Evolutionary conservation across 306 rosid genomes (phyloP).

Genomic region (Casuarina glauca): DNA sequence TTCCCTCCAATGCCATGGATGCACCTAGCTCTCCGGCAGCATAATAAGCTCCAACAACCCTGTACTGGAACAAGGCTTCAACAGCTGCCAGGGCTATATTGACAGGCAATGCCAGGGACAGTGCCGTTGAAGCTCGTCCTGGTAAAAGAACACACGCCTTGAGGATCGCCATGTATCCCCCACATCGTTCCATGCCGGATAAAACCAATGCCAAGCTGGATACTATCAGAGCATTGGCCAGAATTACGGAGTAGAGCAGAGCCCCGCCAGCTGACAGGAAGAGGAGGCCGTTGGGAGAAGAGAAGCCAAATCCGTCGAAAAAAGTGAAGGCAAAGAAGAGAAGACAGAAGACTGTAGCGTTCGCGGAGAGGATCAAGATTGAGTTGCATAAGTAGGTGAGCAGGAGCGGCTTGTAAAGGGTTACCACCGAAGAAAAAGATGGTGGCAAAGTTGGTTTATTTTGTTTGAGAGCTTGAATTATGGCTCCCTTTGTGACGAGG

Average conservation of each 20-base stretch:
- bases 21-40: conserved; percentile 32
- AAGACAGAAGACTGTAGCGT: conserved; percentile 64
- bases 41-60: conserved; percentile 53
- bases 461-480: conserved; percentile 55
- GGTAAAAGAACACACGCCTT: conserved; percentile 66
- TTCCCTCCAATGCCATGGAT: conserved; percentile 57
- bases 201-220: conserved; percentile 67
- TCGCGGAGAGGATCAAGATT: conserved; percentile 67
- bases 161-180: conserved; percentile 69
- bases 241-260: conserved; percentile 74
- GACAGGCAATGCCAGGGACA: conserved; percentile 71
- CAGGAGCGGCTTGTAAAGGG: conserved; percentile 61
- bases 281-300: conserved; percentile 41
- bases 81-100: conserved; percentile 66
- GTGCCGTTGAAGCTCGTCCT: conserved; percentile 71
- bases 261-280: conserved; percentile 71
- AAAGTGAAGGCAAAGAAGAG: conserved; percentile 65
- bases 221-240: conserved; percentile 74
- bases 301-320: conserved; percentile 45
- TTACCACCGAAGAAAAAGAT: conserved; percentile 37
- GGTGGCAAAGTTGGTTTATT: conserved; percentile 39
- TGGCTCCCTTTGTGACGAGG: conserved; percentile 64
- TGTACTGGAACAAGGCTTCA: conserved; percentile 83
- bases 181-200: conserved; percentile 65
- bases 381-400: conserved; percentile 61